A percentile compares a stretch with the other conserved stretches of the same genome.
Evolutionary conservation across 2,329 filamentous ascomycete species (phyloP).

Genomic region (Monilinia aucupariae): DNA sequence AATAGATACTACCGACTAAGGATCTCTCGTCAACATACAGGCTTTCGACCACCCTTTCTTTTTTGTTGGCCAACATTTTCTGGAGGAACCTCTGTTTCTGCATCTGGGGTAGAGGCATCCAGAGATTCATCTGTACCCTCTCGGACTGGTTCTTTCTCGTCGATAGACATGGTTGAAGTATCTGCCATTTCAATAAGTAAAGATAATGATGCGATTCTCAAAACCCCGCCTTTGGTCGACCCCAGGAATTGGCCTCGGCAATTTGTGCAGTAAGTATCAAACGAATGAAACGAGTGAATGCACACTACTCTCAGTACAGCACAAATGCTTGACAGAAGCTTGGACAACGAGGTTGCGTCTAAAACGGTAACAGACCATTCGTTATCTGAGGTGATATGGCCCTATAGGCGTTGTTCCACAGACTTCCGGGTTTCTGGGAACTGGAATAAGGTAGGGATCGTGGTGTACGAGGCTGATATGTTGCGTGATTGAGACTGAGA

Average conservation of each 20-base stretch:
- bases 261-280: conserved; percentile 10
- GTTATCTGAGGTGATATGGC: conserved; percentile 16
- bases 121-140: conserved; percentile 58
- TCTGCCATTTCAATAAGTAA: conserved; percentile 16
- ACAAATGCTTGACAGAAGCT: conserved; percentile 15
- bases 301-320: conserved; percentile 4
- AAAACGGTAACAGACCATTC: conserved; percentile 12
- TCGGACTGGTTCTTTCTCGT: conserved; percentile 52
- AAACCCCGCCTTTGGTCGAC: conserved; percentile 7
- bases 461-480: conserved; percentile 15
- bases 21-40: conserved; percentile 54
- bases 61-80: conserved; percentile 64
- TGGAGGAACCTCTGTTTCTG: conserved; percentile 40
- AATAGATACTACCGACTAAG: conserved; percentile 13
- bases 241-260: conserved; percentile 16
- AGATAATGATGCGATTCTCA: background rate
- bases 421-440: conserved; percentile 1
- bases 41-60: conserved; percentile 95
- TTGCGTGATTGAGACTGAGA: conserved; percentile 6
- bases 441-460: conserved; percentile 15
- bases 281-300: conserved; percentile 8
- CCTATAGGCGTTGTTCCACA: conserved; percentile 13
- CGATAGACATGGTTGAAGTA: conserved; percentile 55
- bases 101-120: conserved; percentile 50
- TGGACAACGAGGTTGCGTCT: conserved; percentile 13